These are phyloP conservation scores for Colletotrichum lentis DNA, from an alignment of 2,329 filamentous ascomycete genomes.

Conservation along the genomic window DNA sequence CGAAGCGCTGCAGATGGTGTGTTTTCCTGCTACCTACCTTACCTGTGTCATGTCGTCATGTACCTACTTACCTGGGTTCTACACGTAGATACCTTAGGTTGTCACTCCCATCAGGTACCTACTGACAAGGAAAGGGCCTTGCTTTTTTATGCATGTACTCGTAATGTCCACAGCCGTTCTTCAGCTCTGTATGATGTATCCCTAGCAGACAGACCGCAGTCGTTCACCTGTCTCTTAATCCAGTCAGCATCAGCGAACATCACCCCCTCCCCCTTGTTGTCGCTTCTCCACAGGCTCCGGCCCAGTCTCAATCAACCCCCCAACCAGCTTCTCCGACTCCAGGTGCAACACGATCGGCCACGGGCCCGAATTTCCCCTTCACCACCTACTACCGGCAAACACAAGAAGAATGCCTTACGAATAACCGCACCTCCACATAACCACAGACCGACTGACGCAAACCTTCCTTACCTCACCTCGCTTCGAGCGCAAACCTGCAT, in stretches of 20 bases:
- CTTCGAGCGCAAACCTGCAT: not conserved
- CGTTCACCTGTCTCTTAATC: not conserved
- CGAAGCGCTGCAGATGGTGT: not conserved
- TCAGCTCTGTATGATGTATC: not conserved
- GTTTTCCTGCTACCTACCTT: not conserved
- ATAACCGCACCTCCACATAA: slow-evolving; percentile 4
- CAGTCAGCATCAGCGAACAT: not conserved
- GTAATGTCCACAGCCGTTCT: not conserved
- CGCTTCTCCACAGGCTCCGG: slow-evolving; percentile 10
- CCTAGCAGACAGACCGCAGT: not conserved
- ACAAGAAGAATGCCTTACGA: slow-evolving; percentile 5
- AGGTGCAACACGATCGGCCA: slow-evolving; percentile 8
- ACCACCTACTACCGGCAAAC: slow-evolving; percentile 10
- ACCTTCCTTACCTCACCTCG: not conserved
- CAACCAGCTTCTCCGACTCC: slow-evolving; percentile 11
- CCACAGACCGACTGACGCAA: not conserved
- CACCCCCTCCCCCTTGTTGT: not conserved
- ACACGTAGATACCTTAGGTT: too few species aligned
- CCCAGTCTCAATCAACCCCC: slow-evolving; percentile 1
- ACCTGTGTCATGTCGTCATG: too few species aligned
- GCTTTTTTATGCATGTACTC: slow-evolving; percentile 1
- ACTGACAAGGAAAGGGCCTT: not conserved
- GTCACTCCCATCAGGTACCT: not conserved
- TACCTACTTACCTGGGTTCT: too few species aligned
- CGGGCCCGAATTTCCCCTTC: slow-evolving; percentile 10